These are phyloP conservation scores for Plasmodium vivax DNA, from an alignment of 169 alveolate species.

Conservation along the genomic window DNA sequence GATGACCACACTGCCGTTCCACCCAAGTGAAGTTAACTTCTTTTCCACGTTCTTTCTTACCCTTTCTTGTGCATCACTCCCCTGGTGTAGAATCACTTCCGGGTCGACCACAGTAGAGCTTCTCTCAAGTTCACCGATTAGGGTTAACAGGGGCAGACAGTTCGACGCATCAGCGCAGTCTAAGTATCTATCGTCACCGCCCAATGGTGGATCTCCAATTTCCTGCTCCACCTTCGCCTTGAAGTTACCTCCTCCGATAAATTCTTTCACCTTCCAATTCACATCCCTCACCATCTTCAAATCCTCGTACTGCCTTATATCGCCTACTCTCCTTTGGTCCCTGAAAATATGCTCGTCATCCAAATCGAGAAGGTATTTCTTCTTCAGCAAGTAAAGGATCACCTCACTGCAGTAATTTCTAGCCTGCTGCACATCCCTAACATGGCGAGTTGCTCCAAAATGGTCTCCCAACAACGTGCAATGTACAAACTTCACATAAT, in stretches of 20 bases:
- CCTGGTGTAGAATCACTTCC: background rate
- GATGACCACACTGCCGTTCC: background rate
- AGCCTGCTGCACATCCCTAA: slow-evolving; percentile 15
- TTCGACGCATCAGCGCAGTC: background rate
- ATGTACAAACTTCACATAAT: slow-evolving; percentile 24
- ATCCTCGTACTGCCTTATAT: background rate
- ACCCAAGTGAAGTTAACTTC: background rate
- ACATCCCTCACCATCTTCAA: slow-evolving; percentile 3
- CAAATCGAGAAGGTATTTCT: slow-evolving; percentile 38
- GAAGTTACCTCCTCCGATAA: background rate
- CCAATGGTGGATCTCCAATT: background rate
- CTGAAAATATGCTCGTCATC: slow-evolving; percentile 41
- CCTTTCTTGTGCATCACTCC: background rate
- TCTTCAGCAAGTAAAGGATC: slow-evolving; percentile 58
- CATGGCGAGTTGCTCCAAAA: background rate
- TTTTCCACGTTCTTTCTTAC: background rate
- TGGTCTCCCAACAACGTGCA: slow-evolving; percentile 9
- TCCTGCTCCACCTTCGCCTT: background rate
- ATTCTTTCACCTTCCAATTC: background rate
- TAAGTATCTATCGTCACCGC: background rate
- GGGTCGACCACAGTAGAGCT: background rate
- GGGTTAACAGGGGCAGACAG: background rate
- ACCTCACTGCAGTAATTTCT: slow-evolving; percentile 43
- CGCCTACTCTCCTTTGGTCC: slow-evolving; percentile 34
- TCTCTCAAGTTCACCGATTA: background rate